A percentile compares a stretch with the other conserved stretches of the same genome.
Evolutionary conservation across 345 rosid genomes (phyloP).

Genomic region (Camelina hispida): DNA sequence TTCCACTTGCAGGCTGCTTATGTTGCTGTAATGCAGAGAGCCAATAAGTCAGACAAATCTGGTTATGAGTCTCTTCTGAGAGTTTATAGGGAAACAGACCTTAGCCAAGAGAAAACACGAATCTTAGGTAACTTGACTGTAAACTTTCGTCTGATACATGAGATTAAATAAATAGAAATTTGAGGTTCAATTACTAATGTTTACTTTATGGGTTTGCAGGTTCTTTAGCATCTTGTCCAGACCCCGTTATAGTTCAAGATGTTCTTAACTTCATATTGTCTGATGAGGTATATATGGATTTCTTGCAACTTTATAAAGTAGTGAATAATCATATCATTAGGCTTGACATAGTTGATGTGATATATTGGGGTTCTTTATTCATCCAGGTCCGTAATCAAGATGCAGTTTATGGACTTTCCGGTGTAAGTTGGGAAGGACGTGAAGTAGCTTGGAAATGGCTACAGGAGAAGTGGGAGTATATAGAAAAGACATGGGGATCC

Average conservation of each 20-base stretch:
- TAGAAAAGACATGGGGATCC: constrained; percentile 67
- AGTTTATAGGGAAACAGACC: constrained; percentile 91
- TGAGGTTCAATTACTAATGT: neutral
- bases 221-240: constrained; percentile 71
- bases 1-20: constrained; percentile 77
- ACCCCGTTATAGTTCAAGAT: constrained; percentile 65
- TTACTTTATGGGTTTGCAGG: constrained; percentile 50
- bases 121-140: constrained; percentile 59
- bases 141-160: neutral
- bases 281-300: constrained; percentile 63
- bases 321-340: neutral
- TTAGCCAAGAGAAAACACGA: constrained; percentile 96
- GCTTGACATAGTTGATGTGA: constrained; percentile 13
- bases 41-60: constrained; percentile 59
- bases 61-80: constrained; percentile 80
- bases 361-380: constrained; percentile 16
- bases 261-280: constrained; percentile 75
- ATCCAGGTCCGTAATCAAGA: constrained; percentile 89
- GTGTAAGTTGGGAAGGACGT: constrained; percentile 76
- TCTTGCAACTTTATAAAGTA: neutral
- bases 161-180: constrained; percentile 2
- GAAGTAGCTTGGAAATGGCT: constrained; percentile 97
- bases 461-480: constrained; percentile 82
- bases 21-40: constrained; percentile 83
- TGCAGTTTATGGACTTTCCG: constrained; percentile 73